These are phyloP conservation scores for Schrenkiella parvula DNA, from an alignment of 345 rosid genomes.

Conservation along the genomic window DNA sequence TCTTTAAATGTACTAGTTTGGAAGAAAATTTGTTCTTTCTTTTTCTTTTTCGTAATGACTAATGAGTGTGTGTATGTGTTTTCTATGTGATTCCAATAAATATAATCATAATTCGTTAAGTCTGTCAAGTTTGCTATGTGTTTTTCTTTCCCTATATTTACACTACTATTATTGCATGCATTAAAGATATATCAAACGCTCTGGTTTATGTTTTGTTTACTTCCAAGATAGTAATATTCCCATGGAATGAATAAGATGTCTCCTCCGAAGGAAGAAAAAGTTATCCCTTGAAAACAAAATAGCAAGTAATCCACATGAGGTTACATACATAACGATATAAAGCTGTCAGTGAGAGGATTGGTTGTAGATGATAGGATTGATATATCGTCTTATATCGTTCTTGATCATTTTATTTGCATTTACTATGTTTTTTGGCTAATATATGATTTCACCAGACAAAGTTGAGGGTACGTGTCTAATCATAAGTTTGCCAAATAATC, in stretches of 20 bases:
- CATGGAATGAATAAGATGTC: neutral
- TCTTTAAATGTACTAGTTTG: neutral
- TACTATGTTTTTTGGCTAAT: neutral
- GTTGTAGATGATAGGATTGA: neutral
- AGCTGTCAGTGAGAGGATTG: neutral
- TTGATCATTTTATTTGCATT: neutral
- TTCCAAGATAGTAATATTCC: neutral
- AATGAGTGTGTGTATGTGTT: neutral
- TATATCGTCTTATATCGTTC: neutral
- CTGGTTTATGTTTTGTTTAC: neutral
- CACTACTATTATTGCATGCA: neutral
- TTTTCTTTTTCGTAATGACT: slow-evolving; percentile 3
- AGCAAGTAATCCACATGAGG: slow-evolving; percentile 8
- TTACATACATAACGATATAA: neutral
- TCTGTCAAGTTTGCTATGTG: neutral
- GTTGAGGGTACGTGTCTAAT: neutral
- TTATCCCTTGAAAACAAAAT: neutral
- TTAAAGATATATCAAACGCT: neutral
- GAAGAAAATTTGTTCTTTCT: neutral
- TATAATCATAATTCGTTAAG: neutral
- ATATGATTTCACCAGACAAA: neutral
- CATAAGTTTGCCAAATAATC: neutral
- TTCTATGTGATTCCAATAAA: slow-evolving; percentile 15
- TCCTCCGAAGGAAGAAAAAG: neutral
- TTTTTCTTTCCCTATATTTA: neutral